A percentile compares a stretch with the other conserved stretches of the same genome.
These are phyloP conservation scores for Penicillium steckii DNA, from an alignment of 495 filamentous ascomycete genomes.

Conservation along the genomic window DNA sequence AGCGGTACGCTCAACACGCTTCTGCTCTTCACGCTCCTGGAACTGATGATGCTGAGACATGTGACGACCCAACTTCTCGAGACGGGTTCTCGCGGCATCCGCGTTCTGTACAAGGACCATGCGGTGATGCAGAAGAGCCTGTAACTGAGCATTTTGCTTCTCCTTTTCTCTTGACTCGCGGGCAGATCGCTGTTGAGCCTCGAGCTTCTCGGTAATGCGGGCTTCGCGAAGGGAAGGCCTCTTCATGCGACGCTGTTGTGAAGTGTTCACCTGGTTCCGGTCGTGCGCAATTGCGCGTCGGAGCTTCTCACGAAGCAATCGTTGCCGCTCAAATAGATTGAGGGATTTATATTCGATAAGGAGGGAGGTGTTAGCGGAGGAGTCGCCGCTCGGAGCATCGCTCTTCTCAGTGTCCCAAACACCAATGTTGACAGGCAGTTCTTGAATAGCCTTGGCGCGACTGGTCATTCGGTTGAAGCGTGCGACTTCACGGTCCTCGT, in stretches of 20 bases:
- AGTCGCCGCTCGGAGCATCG: constrained; percentile 69
- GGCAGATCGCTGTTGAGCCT: constrained; percentile 96
- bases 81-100: constrained; percentile 58
- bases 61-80: constrained; percentile 80
- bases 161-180: constrained; percentile 92
- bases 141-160: constrained; percentile 88
- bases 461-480: constrained; percentile 85
- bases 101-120: constrained; percentile 60
- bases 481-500: constrained; percentile 78
- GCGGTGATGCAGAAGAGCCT: constrained; percentile 67
- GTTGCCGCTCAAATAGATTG: constrained; percentile 79
- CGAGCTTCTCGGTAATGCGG: constrained; percentile 93
- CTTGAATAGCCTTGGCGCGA: constrained; percentile 78
- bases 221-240: constrained; percentile 95
- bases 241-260: constrained; percentile 88
- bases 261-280: constrained; percentile 92
- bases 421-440: constrained; percentile 75
- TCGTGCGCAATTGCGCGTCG: constrained; percentile 87
- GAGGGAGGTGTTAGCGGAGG: constrained; percentile 82
- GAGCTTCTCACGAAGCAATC: constrained; percentile 72
- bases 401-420: constrained; percentile 77
- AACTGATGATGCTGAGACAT: constrained; percentile 88
- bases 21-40: constrained; percentile 99
- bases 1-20: constrained; percentile 91
- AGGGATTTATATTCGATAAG: constrained; percentile 92